A percentile compares a stretch with the other conserved stretches of the same genome.
phyloP scores from a whole-genome alignment of 176 grass and related monocot genomes.

The Triticum monococcum region DNA sequence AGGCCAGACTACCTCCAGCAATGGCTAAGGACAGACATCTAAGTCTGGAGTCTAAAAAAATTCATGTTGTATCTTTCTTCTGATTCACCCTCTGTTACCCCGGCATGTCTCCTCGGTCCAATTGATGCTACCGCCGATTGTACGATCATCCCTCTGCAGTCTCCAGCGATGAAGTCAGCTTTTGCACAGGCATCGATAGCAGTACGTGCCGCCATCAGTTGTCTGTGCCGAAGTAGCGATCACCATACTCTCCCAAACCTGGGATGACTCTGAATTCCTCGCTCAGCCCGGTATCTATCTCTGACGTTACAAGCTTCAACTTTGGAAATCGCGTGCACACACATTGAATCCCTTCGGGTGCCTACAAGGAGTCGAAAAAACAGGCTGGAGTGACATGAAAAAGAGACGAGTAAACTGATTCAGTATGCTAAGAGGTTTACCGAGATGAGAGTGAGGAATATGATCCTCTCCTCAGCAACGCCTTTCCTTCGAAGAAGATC shows the following conservation, averaged over 20 bases:
- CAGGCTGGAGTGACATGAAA: background rate
- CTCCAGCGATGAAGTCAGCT: background rate
- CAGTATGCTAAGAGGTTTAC: constrained; percentile 32
- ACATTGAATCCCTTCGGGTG: constrained; percentile 90
- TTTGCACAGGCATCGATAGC: background rate
- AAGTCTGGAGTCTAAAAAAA: background rate
- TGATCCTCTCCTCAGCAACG: constrained; percentile 83
- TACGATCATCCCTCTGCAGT: constrained; percentile 16
- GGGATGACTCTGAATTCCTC: constrained; percentile 91
- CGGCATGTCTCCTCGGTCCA: background rate
- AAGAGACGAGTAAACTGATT: background rate
- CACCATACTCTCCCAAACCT: constrained; percentile 89
- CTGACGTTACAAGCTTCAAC: constrained; percentile 93
- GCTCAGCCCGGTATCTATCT: constrained; percentile 80
- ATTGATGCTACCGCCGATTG: background rate
- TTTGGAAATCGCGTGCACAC: constrained; percentile 83
- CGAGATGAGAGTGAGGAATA: constrained; percentile 98
- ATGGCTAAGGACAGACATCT: background rate
- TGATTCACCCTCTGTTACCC: background rate
- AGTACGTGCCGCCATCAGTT: constrained; percentile 40
- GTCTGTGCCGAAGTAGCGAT: constrained; percentile 94
- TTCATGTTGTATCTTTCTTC: background rate
- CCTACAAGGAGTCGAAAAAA: constrained; percentile 21
- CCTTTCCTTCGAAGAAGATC: constrained; percentile 95
- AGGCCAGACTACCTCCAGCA: background rate